Conservation (phyloP, 495 filamentous ascomycete genomes). For the Cercophora sp. region DNA sequence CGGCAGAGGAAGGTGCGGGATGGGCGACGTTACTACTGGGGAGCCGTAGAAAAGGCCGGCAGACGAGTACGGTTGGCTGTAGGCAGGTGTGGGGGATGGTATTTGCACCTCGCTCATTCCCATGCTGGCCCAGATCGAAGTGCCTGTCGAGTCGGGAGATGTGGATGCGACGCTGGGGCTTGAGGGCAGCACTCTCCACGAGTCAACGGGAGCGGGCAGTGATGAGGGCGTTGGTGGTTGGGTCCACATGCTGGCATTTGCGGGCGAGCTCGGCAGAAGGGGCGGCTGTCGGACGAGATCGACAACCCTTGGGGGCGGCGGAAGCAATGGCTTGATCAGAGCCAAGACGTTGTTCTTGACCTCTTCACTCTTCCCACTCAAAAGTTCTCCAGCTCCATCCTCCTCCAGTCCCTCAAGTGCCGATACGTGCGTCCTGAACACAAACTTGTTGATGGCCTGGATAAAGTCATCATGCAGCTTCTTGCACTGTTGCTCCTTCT, state of each 20-base stretch:
- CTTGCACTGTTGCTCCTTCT: conserved; percentile 94
- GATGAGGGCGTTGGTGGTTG: conserved; percentile 48
- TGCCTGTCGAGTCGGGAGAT: conserved; percentile 58
- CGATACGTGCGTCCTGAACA: conserved; percentile 84
- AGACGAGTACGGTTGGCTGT: conserved; percentile 73
- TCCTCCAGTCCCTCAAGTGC: conserved; percentile 96
- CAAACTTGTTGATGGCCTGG: conserved; percentile 95
- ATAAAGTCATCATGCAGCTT: conserved; percentile 97
- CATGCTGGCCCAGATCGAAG: conserved; percentile 79
- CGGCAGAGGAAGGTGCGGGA: conserved; percentile 78
- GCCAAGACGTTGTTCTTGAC: conserved; percentile 83
- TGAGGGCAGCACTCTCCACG: conserved; percentile 91
- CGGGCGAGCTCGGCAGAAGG: conserved; percentile 82
- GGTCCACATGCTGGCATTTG: conserved; percentile 76
- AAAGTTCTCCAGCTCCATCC: conserved; percentile 90
- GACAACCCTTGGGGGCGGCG: conserved; percentile 87
- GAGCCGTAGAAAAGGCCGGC: conserved; percentile 60
- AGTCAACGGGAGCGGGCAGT: conserved; percentile 69
- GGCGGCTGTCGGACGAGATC: conserved; percentile 84
- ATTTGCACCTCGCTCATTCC: conserved; percentile 62
- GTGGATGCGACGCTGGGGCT: conserved; percentile 69
- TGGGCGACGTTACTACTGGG: conserved; percentile 59
- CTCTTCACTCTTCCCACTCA: conserved; percentile 88
- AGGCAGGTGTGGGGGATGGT: conserved; percentile 72
- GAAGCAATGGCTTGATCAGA: conserved; percentile 83